phyloP scores from a whole-genome alignment of 345 rosid species.

The Mallotus nudiflorus region DNA sequence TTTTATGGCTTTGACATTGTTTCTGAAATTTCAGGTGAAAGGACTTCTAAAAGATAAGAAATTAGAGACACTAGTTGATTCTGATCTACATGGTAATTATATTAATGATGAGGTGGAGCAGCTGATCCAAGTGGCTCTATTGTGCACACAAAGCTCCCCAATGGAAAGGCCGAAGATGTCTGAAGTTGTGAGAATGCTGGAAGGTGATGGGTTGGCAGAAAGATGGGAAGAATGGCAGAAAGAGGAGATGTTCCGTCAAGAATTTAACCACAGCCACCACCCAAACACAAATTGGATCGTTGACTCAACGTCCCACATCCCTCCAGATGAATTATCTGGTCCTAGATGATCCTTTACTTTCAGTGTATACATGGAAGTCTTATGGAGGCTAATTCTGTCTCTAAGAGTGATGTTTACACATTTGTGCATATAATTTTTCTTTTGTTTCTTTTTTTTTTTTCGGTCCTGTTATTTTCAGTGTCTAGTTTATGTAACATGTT shows the following conservation, averaged over 20 bases:
- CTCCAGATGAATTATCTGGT: conserved; percentile 71
- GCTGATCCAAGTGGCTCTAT: conserved; percentile 80
- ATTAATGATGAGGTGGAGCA: conserved; percentile 67
- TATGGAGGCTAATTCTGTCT: conserved; percentile 20
- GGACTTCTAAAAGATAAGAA: conserved; percentile 81
- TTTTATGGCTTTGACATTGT: not conserved
- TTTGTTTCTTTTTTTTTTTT: not conserved
- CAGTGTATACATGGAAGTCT: not conserved
- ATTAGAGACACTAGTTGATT: conserved; percentile 70
- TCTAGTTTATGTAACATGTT: conserved; percentile 23
- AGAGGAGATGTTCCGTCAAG: conserved; percentile 67
- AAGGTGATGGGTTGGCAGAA: conserved; percentile 88
- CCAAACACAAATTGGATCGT: conserved; percentile 53
- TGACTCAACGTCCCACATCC: conserved; percentile 60
- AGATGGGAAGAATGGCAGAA: conserved; percentile 98
- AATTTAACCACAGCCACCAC: conserved; percentile 39
- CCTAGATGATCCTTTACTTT: conserved; percentile 60
- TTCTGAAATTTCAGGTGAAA: conserved; percentile 63
- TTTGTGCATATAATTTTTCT: conserved; percentile 40
- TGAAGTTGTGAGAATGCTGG: conserved; percentile 92
- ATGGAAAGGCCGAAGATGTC: conserved; percentile 92
- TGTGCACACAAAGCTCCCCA: conserved; percentile 76
- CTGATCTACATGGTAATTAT: conserved; percentile 62
- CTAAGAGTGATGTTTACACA: conserved; percentile 11
- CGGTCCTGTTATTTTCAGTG: conserved; percentile 1